Conservation (phyloP, 1,284 basidiomycete genomes). For the Cutaneotrichosporon curvatum region DNA sequence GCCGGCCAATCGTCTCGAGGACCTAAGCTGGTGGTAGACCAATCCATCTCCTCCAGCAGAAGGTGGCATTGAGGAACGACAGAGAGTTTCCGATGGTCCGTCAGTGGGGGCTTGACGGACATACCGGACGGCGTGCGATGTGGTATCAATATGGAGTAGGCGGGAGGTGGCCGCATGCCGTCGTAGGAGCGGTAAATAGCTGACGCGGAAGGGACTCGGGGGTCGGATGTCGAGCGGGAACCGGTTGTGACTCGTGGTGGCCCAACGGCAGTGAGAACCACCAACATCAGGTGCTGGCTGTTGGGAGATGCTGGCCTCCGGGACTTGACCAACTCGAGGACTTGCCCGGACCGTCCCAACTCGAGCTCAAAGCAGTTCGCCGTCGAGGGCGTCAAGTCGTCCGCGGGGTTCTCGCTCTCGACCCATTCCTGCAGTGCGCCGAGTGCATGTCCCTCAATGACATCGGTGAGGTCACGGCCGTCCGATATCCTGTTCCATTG, state of each 20-base stretch:
- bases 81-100: background rate
- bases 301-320: background rate
- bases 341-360: background rate
- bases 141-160: background rate
- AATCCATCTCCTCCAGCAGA: slow-evolving; percentile 25
- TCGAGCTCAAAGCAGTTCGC: background rate
- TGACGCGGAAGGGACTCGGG: background rate
- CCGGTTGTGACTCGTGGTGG: too few species aligned
- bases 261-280: slow-evolving; percentile 1
- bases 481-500: slow-evolving; percentile 21
- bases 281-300: background rate
- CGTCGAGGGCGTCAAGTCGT: background rate
- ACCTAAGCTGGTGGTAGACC: slow-evolving; percentile 27
- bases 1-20: slow-evolving; percentile 14
- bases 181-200: too few species aligned
- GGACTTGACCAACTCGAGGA: background rate
- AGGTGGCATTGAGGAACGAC: slow-evolving; percentile 18
- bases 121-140: background rate
- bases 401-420: slow-evolving; percentile 13
- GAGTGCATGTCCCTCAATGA: slow-evolving; percentile 13
- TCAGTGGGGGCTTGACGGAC: background rate
- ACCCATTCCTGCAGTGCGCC: slow-evolving; percentile 26
- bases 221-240: too few species aligned
- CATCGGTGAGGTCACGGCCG: slow-evolving; percentile 19
- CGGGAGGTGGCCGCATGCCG: background rate